Evolutionary conservation across 306 rosid species (phyloP), one percentile per base, ranked within the genome.

Genomic region (Astragalus glycyphyllos): DNA sequence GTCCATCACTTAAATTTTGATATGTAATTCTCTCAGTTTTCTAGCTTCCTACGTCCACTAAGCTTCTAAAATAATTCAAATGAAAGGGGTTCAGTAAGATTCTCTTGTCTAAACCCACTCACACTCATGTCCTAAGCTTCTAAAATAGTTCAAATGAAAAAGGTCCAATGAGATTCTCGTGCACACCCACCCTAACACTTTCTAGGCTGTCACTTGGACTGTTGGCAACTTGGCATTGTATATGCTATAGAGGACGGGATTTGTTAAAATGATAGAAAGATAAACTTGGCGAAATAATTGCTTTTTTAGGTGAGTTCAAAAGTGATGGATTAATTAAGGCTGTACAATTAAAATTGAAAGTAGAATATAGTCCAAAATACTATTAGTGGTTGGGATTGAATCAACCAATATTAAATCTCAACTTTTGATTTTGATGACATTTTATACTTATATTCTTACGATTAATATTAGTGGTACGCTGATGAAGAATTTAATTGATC

Each of bases 51-150:
- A 14, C 14, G 1, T 5, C 38, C 6, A 35, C 38, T 35, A 35
- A 20, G 58, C 50, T 51, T 69, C 40, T 44, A 32, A 60, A 80
- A n/a, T 14, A 62, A 46, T 74, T 7, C 1, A 12, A 70, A 61
- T 11, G 50, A 42, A 69, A 51, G 15, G 73, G 77, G 41, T 44
- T 15, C 20, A 37, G 7, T 55, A 32, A 40, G 65, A 50, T 67
- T 59, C 47, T 68, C 56, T 12, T 44, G 61, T 35, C 40, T 41
- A 35, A 69, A 17, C 74, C 46, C 54, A 63, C 38, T 7, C 11
- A 55, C 68, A 8, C 40, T 26, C 31, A 2, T 26, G 3, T 26
- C 31, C 31, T 26, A 26, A 29, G 58, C 50, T 50, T 68, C 38
- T 44, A 20, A 60, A 80, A n/a, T 14, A 55, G 54, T 74, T 7